Percentiles rank a stretch among this genome's conserved stretches.
These are phyloP conservation scores for Umbelopsis sp. DNA, from an alignment of 192 early-diverging fungal species.

Conservation along the genomic window DNA sequence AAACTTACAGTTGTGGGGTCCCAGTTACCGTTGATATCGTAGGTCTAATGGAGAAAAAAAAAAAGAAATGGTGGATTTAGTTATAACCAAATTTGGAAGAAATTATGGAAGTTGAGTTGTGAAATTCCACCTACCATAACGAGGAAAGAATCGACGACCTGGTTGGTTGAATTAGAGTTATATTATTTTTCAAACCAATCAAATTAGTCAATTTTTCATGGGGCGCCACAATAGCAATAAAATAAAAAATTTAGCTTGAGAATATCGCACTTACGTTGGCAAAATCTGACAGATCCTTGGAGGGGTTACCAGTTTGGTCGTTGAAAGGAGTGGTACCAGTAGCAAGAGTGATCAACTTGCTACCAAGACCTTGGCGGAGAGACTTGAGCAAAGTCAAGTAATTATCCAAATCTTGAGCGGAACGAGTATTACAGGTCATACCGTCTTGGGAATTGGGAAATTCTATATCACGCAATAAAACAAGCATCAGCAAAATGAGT, in stretches of 20 bases:
- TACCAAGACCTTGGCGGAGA: constrained; percentile 44
- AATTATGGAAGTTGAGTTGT: no score
- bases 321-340: constrained; percentile 55
- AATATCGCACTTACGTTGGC: constrained; percentile 41
- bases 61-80: not conserved
- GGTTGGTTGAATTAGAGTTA: constrained; percentile 42
- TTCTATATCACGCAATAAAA: constrained; percentile 36
- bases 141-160: constrained; percentile 19
- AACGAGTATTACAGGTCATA: constrained; percentile 19
- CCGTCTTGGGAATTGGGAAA: constrained; percentile 41
- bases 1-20: constrained; percentile 39
- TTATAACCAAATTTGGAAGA: not conserved
- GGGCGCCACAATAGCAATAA: not conserved
- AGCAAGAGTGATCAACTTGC: constrained; percentile 56
- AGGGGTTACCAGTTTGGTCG: constrained; percentile 40
- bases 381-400: constrained; percentile 51
- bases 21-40: constrained; percentile 63
- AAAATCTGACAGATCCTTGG: constrained; percentile 47
- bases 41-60: constrained; percentile 25
- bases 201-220: not conserved
- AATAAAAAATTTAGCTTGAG: no score
- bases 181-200: constrained; percentile 23
- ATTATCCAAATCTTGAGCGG: constrained; percentile 50
- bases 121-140: constrained; percentile 12
- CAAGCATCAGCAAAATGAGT: not conserved